Base-by-base conservation (phyloP, 495 filamentous ascomycete genomes). In the Xylaria bambusicola region DNA sequence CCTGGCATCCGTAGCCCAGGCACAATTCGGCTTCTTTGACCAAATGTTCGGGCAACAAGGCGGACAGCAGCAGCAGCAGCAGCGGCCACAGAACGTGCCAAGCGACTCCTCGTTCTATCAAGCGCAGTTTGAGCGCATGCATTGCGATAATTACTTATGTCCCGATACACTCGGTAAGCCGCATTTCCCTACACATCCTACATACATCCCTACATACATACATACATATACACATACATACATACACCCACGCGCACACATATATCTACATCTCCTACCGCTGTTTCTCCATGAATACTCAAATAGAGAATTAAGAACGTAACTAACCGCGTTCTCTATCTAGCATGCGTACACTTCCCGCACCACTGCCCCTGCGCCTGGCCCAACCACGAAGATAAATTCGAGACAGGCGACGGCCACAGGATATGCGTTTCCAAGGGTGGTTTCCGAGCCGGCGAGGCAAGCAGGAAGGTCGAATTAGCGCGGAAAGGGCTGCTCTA, bases 351-450 rank as follows among this genome's bases (percentile, higher is more conserved):
- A 2, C 86, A 90, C 69, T 91, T 95, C 80, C 92, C 92, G 7
- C 92, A 96, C 73, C 92, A 97, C 74, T 97, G 92, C 71, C 92
- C 92, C 6, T 97, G 92, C 73, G 79, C 91, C 2, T 92, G 89
- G 76, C 87, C 90, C 6, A 75, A 77, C 15, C 80, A 89, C 45
- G 89, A 96, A 70, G 91, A 97, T 66, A 97, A 97, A 66, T 83
- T 93, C 53, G 92, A 97, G 73, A 75, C 94, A 33, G 88, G 85
- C 15, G 89, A 93, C 12, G 92, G 92, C 9, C 88, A 86, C 64
- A 81, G 89, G 13, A 77, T 93, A 62, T 97, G 92, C 71, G 81
- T 89, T 3, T 90, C 86, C 24, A 92, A 86, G 67, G 92, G 91
- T 2, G 92, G 92, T 0, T 96, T 84, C 70, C 88, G 86, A 73